Conservation (phyloP, 257 asterid genomes). For the Penstemon newberryi region DNA sequence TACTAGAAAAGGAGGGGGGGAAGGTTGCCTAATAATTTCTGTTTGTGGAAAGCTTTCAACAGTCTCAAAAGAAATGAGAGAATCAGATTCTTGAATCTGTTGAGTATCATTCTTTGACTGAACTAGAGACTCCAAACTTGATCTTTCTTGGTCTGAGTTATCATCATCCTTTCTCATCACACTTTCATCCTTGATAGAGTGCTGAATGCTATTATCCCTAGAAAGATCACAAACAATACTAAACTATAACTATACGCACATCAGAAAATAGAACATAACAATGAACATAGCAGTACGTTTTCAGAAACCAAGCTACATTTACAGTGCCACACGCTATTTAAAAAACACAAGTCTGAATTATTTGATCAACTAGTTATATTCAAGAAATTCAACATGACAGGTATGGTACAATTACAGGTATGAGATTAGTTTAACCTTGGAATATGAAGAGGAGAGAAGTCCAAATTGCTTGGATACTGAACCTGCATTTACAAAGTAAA, state of each 20-base stretch:
- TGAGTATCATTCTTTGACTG: slow-evolving; percentile 43
- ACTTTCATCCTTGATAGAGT: slow-evolving; percentile 48
- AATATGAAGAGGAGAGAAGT: slow-evolving; percentile 55
- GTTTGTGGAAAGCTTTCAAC: slow-evolving; percentile 48
- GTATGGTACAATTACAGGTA: slow-evolving; percentile 16
- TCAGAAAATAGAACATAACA: slow-evolving; percentile 19
- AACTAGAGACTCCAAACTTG: slow-evolving; percentile 42
- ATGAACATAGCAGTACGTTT: not conserved
- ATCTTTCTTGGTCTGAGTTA: slow-evolving; percentile 47
- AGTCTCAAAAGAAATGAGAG: slow-evolving; percentile 78
- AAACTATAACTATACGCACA: slow-evolving; percentile 15
- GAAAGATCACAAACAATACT: slow-evolving; percentile 31
- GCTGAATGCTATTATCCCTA: slow-evolving; percentile 47
- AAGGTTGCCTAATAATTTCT: slow-evolving; percentile 69
- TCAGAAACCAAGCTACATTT: slow-evolving; percentile 6
- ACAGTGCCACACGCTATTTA: not conserved
- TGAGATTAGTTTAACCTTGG: slow-evolving; percentile 52
- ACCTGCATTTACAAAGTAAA: slow-evolving; percentile 58
- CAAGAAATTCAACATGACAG: slow-evolving; percentile 16
- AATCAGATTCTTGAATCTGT: slow-evolving; percentile 56
- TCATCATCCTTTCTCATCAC: slow-evolving; percentile 39
- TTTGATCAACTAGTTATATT: slow-evolving; percentile 6
- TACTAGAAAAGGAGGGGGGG: slow-evolving; percentile 81
- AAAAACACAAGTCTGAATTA: slow-evolving; percentile 5
- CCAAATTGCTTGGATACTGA: slow-evolving; percentile 75